Evolutionary conservation across 2,329 filamentous ascomycete species (phyloP), one percentile per base, ranked within the genome.

Genomic region (Fusarium sp.): DNA sequence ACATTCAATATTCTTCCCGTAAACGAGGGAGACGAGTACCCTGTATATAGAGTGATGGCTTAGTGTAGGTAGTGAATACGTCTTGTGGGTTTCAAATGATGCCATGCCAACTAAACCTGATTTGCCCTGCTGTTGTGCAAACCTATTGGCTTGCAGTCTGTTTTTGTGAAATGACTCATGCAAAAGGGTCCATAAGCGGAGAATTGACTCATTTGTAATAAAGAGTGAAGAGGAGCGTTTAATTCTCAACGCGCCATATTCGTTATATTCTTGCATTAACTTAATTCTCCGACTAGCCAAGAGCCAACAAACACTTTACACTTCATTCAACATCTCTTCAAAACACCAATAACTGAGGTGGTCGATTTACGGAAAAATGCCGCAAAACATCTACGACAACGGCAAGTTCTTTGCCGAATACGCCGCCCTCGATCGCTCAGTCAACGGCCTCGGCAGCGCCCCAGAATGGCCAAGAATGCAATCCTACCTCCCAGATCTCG

Each of bases 1-100:
- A 75, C 72, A 0, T 79, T 80, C 2, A 77, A 75, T 17, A 73
- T 80, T 0, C 20, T 80, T 4, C 78, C 77, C 0, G 72, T 79
- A 0, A 69, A 56, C 12, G 67, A 35, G 3, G 78, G 78, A 1
- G 75, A 79, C 6, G 78, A 80, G 49, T 80, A 79, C 27, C 78
- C 78, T 4, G 73, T 80, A 0, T 80, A 79, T 40, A 73, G 78
- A 53, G 69, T 77, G 1, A 59, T 76, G 55, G 55, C 55, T 17
- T 93, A 91, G 91, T 20, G 16, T 44, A 49, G 16, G 46, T n/a
- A 53, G 27, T 31, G 31, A 53, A 53, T 53, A 53, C 49, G 49
- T 53, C 49, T 53, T 53, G 29, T 53, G 29, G 49, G 29, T 53
- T 53, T 20, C 49, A 33, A 53, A 53, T 53, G 49, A 53, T 53